Evolutionary conservation across 225 moss, liverwort and hornwort genomes (phyloP).

Genomic region (Polytrichum formosum): DNA sequence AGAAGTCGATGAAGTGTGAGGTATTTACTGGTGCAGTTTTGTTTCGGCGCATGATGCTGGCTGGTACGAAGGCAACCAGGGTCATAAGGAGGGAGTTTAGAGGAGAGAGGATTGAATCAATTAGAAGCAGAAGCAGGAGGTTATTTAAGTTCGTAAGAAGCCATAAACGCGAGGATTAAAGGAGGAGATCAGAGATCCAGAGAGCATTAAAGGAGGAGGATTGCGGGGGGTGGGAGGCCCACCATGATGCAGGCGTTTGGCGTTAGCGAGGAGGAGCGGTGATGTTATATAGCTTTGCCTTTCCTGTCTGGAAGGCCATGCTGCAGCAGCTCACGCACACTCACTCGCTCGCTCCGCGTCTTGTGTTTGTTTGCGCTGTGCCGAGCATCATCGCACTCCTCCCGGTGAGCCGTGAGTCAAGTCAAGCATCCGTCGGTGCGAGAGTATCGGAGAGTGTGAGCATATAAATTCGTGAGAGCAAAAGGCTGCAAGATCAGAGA

Average conservation of each 20-base stretch:
- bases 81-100: too few species aligned
- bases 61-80: too few species aligned
- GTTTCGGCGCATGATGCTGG: too few species aligned
- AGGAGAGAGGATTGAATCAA: too few species aligned
- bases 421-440: not conserved
- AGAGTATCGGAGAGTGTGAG: not conserved
- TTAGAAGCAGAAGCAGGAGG: too few species aligned
- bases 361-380: not conserved
- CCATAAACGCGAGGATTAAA: too few species aligned
- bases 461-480: not conserved
- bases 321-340: too few species aligned
- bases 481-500: not conserved
- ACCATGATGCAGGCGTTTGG: constrained; percentile 22
- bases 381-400: not conserved
- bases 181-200: too few species aligned
- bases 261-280: constrained; percentile 12
- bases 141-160: too few species aligned
- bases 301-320: constrained; percentile 19
- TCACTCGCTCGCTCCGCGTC: too few species aligned
- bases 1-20: too few species aligned
- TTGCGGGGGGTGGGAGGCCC: constrained; percentile 15
- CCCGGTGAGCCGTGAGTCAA: not conserved
- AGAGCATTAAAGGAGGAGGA: not conserved
- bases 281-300: constrained; percentile 28
- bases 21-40: too few species aligned